Evolutionary conservation across 768 basidiomycete species (phyloP), one percentile per base, ranked within the genome.

Genomic region (Mycena latifolia): DNA sequence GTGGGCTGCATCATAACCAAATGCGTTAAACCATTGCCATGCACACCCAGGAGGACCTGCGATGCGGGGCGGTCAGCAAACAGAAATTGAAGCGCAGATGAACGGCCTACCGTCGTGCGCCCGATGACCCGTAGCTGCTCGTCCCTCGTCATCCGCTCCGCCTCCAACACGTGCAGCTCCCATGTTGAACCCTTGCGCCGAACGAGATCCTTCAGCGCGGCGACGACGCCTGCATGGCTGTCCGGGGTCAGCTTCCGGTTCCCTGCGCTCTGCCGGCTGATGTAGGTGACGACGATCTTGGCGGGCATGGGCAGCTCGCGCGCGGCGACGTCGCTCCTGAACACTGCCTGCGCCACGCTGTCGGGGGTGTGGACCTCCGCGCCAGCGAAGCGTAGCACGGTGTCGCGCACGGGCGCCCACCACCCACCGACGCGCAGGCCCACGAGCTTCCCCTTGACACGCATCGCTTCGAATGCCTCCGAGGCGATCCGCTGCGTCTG

Each of bases 1-100:
- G 89, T 92, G 1, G 86, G 85, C 25, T 91, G 88, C 93, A 95
- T 94, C 81, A 91, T 88, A 43, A 95, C 84, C n/a, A 95, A 82
- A 71, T 94, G 93, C 12, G 93, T 92, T 0, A 96, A 83, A 9
- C 93, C 93, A 70, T 94, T 94, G 7, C 93, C 92, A 66, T 92
- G 92, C 0, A 92, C 86, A 31, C 91, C 91, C 11, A 93, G 78
- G 70, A 93, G 75, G 63, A 92, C 83, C 91, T 92, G 63, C 7
- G 66, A 22, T 25, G 52, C 67, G 62, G 58, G 55, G 45, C 29
- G 48, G 37, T n/a, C 60, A 39, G 29, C 25, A 33, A 22, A 0
- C 25, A 43, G 45, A 45, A 35, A 57, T 22, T 17, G 18, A 37
- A 17, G 5, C n/a, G n/a, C n/a, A n/a, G n/a, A n/a, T n/a, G n/a